Conservation (phyloP, 768 basidiomycete genomes). For the Suillus plorans region DNA sequence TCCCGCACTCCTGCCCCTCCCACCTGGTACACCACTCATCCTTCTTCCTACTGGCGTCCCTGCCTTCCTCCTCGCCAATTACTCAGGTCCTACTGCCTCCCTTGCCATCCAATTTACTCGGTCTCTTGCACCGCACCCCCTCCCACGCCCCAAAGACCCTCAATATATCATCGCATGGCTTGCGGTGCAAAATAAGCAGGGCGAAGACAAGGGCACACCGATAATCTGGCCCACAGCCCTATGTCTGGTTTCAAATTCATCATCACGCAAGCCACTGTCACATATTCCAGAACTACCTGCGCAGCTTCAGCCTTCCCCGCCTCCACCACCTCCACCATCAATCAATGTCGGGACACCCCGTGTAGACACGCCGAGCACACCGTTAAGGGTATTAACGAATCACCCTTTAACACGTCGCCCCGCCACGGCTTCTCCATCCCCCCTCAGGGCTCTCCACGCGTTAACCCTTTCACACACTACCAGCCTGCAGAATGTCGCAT, state of each 20-base stretch:
- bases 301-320: slow-evolving; percentile 57
- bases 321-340: slow-evolving; percentile 38
- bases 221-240: slow-evolving; percentile 70
- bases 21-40: slow-evolving; percentile 64
- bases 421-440: slow-evolving; percentile 33
- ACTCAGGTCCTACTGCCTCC: slow-evolving; percentile 63
- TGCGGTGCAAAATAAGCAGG: slow-evolving; percentile 72
- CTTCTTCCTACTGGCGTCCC: slow-evolving; percentile 72
- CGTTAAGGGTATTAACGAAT: slow-evolving; percentile 13
- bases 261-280: slow-evolving; percentile 43
- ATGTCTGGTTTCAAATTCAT: slow-evolving; percentile 46
- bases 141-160: slow-evolving; percentile 18
- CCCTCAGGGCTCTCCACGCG: slow-evolving; percentile 43
- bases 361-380: slow-evolving; percentile 9
- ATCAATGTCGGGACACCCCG: slow-evolving; percentile 21
- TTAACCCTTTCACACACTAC: slow-evolving; percentile 52
- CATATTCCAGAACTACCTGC: slow-evolving; percentile 64
- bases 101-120: slow-evolving; percentile 63
- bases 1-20: slow-evolving; percentile 36
- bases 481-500: slow-evolving; percentile 52
- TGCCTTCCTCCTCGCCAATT: slow-evolving; percentile 71
- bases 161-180: slow-evolving; percentile 71
- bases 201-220: slow-evolving; percentile 77
- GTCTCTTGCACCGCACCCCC: slow-evolving; percentile 44
- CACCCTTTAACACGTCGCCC: slow-evolving; percentile 36